phyloP scores from a whole-genome alignment of 2,329 filamentous ascomycete species.

The Phoma sp. region DNA sequence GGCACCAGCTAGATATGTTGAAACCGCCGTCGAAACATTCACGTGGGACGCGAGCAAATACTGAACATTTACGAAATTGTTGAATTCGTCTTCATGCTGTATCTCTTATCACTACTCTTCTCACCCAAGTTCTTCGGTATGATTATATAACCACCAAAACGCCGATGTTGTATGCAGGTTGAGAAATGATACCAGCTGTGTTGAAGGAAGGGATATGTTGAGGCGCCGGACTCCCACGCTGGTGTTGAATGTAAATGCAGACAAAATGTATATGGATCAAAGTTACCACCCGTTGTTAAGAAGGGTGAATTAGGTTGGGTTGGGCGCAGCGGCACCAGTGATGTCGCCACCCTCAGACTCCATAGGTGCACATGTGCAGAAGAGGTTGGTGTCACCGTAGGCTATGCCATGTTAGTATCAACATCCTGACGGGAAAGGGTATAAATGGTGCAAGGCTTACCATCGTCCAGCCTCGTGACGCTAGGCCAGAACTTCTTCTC shows the following conservation, averaged over 20 bases:
- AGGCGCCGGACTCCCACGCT: constrained; percentile 21
- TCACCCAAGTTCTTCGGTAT: background rate
- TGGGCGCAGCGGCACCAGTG: constrained; percentile 43
- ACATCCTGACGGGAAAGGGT: too few relatives aligned
- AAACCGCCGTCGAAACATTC: too few relatives aligned
- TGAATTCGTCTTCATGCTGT: background rate
- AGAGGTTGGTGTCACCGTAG: constrained; percentile 89
- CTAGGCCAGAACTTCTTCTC: constrained; percentile 99
- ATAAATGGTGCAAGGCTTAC: constrained; percentile 58
- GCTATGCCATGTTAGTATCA: constrained; percentile 58
- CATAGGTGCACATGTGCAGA: constrained; percentile 91
- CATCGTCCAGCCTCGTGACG: constrained; percentile 85
- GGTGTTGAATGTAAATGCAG: constrained; percentile 21
- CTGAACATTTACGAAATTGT: background rate
- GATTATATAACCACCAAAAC: constrained; percentile 5
- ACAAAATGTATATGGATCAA: constrained; percentile 1
- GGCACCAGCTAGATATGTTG: too few relatives aligned
- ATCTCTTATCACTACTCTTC: background rate
- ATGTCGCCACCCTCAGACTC: constrained; percentile 53
- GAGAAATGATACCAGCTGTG: constrained; percentile 13
- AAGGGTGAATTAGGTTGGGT: constrained; percentile 33
- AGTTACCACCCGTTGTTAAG: constrained; percentile 9
- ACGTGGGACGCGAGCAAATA: too few relatives aligned
- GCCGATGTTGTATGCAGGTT: constrained; percentile 8
- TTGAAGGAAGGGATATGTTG: constrained; percentile 21